Percentiles rank a stretch among this genome's conserved stretches.
Evolutionary conservation across 2,329 filamentous ascomycete species (phyloP).

Genomic region (Aspergillus sp.): DNA sequence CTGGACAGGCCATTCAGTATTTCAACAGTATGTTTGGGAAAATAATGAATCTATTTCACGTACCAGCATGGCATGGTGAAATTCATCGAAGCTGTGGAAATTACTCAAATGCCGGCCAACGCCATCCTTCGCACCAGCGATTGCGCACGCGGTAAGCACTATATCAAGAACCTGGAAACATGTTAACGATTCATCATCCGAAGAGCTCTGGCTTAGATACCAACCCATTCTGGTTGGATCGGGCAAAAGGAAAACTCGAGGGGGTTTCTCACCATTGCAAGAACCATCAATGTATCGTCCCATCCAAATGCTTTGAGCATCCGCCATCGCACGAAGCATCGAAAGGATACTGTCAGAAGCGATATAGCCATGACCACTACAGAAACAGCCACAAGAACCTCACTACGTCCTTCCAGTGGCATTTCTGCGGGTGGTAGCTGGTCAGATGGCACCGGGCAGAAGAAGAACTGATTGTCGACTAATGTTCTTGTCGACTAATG

Average conservation of each 20-base stretch:
- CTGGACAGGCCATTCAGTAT: conserved; percentile 6
- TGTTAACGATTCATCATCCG: not conserved
- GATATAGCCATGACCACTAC: conserved; percentile 28
- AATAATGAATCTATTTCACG: not conserved
- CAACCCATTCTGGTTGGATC: no score
- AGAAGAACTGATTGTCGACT: not conserved
- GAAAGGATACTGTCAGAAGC: conserved; percentile 28
- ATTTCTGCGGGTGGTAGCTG: not conserved
- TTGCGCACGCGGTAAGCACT: conserved; percentile 32
- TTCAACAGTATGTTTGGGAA: not conserved
- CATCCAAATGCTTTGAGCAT: conserved; percentile 36
- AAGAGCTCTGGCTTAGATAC: no score
- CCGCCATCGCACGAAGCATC: conserved; percentile 34
- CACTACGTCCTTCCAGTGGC: conserved; percentile 29
- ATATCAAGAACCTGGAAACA: conserved; percentile 28
- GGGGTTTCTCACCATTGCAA: conserved; percentile 27
- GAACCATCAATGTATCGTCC: conserved; percentile 37
- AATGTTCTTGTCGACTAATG: no score
- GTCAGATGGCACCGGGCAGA: no score
- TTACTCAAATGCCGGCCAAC: conserved; percentile 25
- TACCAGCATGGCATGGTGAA: conserved; percentile 11
- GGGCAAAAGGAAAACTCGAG: no score
- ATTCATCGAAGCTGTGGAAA: conserved; percentile 2
- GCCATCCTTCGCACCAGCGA: conserved; percentile 31
- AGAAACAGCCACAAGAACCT: conserved; percentile 30